Percentiles rank a stretch among this genome's conserved stretches.
These are phyloP conservation scores for Paramyrothecium roridum DNA, from an alignment of 2,329 filamentous ascomycete species.

Conservation along the genomic window DNA sequence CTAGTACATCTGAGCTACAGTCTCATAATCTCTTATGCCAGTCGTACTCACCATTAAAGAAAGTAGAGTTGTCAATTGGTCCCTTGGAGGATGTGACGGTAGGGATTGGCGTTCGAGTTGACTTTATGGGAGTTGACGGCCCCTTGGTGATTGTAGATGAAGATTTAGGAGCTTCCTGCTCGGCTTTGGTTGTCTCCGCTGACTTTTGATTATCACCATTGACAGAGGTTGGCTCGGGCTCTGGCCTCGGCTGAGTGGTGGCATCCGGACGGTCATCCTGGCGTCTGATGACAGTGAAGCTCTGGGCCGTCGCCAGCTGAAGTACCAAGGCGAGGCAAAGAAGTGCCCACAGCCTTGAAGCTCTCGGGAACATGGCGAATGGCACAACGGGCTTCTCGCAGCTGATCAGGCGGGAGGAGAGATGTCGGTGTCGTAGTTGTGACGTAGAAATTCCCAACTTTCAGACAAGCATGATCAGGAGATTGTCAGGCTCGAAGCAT, in stretches of 20 bases:
- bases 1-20: constrained; percentile 22
- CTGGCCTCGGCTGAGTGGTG: constrained; percentile 6
- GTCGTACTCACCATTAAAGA: constrained; percentile 29
- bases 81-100: constrained; percentile 15
- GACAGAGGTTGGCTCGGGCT: constrained; percentile 4
- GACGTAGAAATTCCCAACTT: constrained; percentile 8
- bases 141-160: constrained; percentile 7
- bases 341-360: constrained; percentile 31
- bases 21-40: constrained; percentile 3
- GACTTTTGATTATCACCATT: constrained; percentile 11
- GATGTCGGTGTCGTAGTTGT: constrained; percentile 12
- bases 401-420: not conserved
- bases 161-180: constrained; percentile 8
- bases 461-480: constrained; percentile 12
- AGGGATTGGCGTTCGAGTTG: constrained; percentile 9
- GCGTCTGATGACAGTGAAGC: constrained; percentile 25
- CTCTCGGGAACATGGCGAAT: constrained; percentile 29
- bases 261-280: constrained; percentile 23
- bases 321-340: constrained; percentile 35
- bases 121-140: constrained; percentile 6
- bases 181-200: constrained; percentile 6
- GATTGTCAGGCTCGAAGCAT: too few species aligned
- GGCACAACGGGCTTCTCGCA: not conserved
- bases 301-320: constrained; percentile 32
- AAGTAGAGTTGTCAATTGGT: constrained; percentile 22